phyloP scores from a whole-genome alignment of 2,329 filamentous ascomycete species.

The Tricladium varicosporioides region DNA sequence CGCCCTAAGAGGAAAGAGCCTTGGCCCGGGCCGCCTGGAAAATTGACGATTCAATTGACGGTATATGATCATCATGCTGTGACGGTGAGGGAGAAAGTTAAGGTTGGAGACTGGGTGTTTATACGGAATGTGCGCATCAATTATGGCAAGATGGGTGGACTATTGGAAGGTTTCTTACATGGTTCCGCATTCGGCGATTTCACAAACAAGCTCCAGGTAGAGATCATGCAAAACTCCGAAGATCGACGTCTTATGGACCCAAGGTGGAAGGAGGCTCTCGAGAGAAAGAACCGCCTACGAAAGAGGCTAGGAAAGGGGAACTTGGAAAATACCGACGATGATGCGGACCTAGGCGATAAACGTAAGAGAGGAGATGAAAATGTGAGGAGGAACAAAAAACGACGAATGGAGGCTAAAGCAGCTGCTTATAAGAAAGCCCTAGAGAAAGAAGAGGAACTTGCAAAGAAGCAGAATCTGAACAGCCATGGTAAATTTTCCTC shows the following conservation, averaged over 20 bases:
- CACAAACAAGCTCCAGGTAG: conserved; percentile 57
- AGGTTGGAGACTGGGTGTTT: conserved; percentile 58
- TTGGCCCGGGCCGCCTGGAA: conserved; percentile 78
- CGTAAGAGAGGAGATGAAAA: conserved; percentile 22
- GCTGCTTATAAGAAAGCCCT: conserved; percentile 30
- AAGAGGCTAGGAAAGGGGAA: conserved; percentile 39
- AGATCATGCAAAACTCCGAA: conserved; percentile 42
- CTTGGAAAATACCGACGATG: conserved; percentile 37
- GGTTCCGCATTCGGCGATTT: conserved; percentile 42
- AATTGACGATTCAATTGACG: conserved; percentile 67
- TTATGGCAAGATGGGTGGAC: conserved; percentile 45
- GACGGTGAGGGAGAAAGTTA: conserved; percentile 54
- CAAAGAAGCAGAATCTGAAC: conserved; percentile 27
- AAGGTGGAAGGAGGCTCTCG: conserved; percentile 55
- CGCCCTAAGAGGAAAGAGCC: conserved; percentile 31
- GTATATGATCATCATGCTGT: conserved; percentile 67
- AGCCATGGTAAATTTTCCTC: conserved; percentile 35
- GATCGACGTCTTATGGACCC: conserved; percentile 44
- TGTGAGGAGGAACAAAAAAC: conserved; percentile 25
- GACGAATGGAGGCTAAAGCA: conserved; percentile 31
- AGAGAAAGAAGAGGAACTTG: conserved; percentile 32
- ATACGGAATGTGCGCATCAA: conserved; percentile 74
- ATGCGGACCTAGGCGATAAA: conserved; percentile 34
- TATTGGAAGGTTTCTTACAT: conserved; percentile 72
- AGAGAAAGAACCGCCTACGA: conserved; percentile 63